These are phyloP conservation scores for Lachnellula cervina DNA, from an alignment of 2,329 filamentous ascomycete genomes.

Conservation along the genomic window DNA sequence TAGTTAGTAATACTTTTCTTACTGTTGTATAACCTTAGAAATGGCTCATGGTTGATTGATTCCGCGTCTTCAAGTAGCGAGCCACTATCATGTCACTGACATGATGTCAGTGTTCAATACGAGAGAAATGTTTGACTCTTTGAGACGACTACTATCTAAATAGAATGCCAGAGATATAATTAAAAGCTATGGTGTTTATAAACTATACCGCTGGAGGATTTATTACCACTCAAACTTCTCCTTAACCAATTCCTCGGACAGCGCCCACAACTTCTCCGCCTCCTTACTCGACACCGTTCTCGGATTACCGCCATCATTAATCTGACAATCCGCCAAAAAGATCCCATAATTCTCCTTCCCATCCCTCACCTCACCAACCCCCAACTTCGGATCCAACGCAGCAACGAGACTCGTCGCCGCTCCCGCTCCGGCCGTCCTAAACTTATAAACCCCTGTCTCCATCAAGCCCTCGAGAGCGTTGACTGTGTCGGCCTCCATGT, in stretches of 20 bases:
- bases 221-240: slow-evolving; percentile 33
- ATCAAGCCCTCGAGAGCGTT: not conserved
- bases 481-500: slow-evolving; percentile 4
- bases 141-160: too few species aligned
- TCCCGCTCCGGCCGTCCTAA: slow-evolving; percentile 1
- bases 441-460: not conserved
- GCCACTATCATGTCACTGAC: too few species aligned
- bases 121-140: too few species aligned
- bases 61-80: too few species aligned
- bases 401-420: slow-evolving; percentile 33
- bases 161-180: too few species aligned
- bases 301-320: slow-evolving; percentile 24
- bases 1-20: too few species aligned
- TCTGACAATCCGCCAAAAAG: slow-evolving; percentile 31
- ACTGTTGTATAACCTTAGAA: too few species aligned
- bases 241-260: slow-evolving; percentile 43
- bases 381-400: slow-evolving; percentile 34
- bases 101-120: too few species aligned
- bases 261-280: slow-evolving; percentile 41
- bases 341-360: slow-evolving; percentile 33
- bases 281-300: slow-evolving; percentile 26
- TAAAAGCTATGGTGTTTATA: too few species aligned
- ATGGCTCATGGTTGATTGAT: too few species aligned
- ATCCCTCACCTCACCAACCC: slow-evolving; percentile 13
- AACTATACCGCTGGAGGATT: not conserved